These are phyloP conservation scores for Aspergillus sp. DNA, from an alignment of 2,329 filamentous ascomycete species.

Conservation along the genomic window DNA sequence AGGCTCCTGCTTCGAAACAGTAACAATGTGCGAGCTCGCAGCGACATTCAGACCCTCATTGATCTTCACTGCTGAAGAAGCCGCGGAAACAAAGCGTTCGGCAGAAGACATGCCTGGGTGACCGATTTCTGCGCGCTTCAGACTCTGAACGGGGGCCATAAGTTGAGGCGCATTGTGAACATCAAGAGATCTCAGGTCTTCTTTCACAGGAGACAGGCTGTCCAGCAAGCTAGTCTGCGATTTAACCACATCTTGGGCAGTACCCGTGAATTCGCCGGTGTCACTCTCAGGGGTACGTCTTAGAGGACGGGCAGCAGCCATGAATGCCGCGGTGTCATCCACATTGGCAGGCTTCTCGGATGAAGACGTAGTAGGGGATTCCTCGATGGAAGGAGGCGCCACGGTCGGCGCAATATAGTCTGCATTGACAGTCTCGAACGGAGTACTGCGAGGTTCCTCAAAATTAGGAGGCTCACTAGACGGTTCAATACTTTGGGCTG, in stretches of 20 bases:
- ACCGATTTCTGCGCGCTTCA: not conserved
- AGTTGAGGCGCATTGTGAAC: not conserved
- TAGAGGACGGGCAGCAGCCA: slow-evolving; percentile 17
- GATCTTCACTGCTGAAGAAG: not conserved
- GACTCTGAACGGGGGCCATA: not conserved
- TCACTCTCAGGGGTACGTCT: not conserved
- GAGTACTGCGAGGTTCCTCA: not conserved
- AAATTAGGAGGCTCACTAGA: not conserved
- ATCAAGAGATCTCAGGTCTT: not conserved
- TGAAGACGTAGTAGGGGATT: not conserved
- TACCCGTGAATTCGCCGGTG: not conserved
- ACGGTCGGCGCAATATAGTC: not conserved
- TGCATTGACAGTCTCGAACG: not conserved
- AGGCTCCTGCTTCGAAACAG: not conserved
- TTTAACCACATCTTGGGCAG: not conserved
- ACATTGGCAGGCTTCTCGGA: slow-evolving; percentile 8
- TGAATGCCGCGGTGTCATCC: slow-evolving; percentile 22
- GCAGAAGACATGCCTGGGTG: not conserved
- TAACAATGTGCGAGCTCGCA: not conserved
- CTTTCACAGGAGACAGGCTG: not conserved
- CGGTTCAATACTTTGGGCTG: not conserved
- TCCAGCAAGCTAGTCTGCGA: too few species aligned
- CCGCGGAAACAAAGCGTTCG: not conserved
- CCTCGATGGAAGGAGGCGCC: not conserved
- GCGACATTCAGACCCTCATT: not conserved